phyloP scores from a whole-genome alignment of 1,284 basidiomycete genomes.

The Neonothopanus nambi region DNA sequence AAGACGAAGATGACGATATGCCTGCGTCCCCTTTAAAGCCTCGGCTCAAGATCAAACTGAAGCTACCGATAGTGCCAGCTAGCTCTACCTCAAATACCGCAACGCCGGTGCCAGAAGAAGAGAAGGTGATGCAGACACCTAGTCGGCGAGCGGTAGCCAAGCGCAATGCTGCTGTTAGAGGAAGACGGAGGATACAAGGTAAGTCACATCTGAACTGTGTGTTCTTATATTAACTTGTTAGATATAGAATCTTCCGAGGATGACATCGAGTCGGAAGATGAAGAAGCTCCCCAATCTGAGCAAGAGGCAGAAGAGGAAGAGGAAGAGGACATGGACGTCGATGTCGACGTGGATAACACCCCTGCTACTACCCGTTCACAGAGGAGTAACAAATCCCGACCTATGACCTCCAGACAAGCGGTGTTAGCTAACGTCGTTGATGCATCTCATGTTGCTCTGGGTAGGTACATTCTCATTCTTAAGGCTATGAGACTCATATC shows the following conservation, averaged over 20 bases:
- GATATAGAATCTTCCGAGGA: constrained; percentile 30
- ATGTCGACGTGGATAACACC: constrained; percentile 32
- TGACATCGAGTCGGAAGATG: constrained; percentile 61
- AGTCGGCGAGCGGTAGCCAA: constrained; percentile 28
- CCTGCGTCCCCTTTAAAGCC: constrained; percentile 33
- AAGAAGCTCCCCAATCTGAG: constrained; percentile 13
- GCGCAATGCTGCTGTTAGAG: constrained; percentile 22
- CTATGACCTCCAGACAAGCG: constrained; percentile 73
- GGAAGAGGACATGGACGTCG: constrained; percentile 38
- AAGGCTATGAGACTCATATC: constrained; percentile 8
- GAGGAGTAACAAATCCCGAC: constrained; percentile 35
- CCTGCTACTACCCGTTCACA: constrained; percentile 27
- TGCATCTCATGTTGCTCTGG: constrained; percentile 63
- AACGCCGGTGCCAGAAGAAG: constrained; percentile 36
- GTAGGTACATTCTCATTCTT: constrained; percentile 31
- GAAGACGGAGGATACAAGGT: constrained; percentile 21
- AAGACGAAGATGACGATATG: constrained; percentile 36
- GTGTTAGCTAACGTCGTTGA: constrained; percentile 68
- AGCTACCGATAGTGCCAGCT: constrained; percentile 46
- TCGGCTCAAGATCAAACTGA: constrained; percentile 66
- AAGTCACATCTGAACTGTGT: constrained; percentile 6
- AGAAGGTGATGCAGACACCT: constrained; percentile 14
- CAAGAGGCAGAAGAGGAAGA: constrained; percentile 43
- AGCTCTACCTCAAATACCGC: constrained; percentile 41
- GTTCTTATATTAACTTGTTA: constrained; percentile 1